These are phyloP conservation scores for Eutrema heterophyllum DNA, from an alignment of 345 rosid genomes.

Conservation along the genomic window DNA sequence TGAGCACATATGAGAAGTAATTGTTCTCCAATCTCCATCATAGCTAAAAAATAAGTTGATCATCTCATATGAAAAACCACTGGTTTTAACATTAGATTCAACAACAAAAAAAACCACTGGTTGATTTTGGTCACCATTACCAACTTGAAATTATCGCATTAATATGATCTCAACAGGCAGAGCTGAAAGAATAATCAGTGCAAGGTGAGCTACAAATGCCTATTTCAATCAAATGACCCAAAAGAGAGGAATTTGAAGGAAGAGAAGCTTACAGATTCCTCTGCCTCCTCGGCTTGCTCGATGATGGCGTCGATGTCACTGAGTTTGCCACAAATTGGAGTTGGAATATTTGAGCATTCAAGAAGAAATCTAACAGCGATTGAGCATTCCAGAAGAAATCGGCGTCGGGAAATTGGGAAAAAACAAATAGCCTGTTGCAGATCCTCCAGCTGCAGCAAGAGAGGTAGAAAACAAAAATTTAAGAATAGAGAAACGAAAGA, in stretches of 20 bases:
- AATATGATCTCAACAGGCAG: not conserved
- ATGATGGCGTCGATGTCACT: no score
- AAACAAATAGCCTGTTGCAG: slow-evolving; percentile 72
- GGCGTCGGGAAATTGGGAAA: no score
- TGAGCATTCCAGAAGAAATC: no score
- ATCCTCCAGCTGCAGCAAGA: slow-evolving; percentile 62
- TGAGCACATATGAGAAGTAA: not conserved
- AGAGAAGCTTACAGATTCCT: slow-evolving; percentile 46
- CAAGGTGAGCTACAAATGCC: not conserved
- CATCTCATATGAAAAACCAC: not conserved
- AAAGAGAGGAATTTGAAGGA: not conserved
- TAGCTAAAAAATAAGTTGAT: not conserved
- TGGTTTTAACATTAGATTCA: no score
- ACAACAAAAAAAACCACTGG: no score
- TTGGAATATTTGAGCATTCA: no score
- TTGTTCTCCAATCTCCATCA: not conserved
- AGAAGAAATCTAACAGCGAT: no score
- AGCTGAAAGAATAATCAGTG: not conserved
- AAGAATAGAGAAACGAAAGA: not conserved
- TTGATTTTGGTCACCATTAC: not conserved
- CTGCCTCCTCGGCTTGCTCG: no score
- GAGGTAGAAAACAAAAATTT: not conserved
- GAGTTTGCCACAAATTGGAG: no score
- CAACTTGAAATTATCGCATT: not conserved
- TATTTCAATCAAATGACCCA: not conserved